Evolutionary conservation across 2,329 filamentous ascomycete species (phyloP).

Genomic region (Talaromyces sp.): DNA sequence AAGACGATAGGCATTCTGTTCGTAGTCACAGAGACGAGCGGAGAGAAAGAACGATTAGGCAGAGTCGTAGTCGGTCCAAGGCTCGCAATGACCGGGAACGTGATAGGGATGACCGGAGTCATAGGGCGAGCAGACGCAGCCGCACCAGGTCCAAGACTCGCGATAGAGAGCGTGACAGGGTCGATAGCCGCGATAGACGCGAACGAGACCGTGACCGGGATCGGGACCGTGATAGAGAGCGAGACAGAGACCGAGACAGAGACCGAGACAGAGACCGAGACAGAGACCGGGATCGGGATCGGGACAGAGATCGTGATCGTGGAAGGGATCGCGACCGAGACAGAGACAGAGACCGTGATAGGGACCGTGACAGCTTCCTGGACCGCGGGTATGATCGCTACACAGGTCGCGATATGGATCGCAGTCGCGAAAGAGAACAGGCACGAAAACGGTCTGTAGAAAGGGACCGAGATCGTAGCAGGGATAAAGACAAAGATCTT

Average conservation of each 20-base stretch:
- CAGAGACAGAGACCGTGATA: constrained; percentile 29
- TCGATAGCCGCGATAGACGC: constrained; percentile 29
- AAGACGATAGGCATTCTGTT: constrained; percentile 19
- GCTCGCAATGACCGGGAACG: constrained; percentile 30
- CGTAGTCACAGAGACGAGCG: constrained; percentile 18
- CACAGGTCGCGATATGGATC: constrained; percentile 29
- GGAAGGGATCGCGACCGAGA: constrained; percentile 32
- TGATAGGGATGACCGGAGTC: constrained; percentile 29
- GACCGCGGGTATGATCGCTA: constrained; percentile 30
- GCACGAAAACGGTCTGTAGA: constrained; percentile 22
- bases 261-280: constrained; percentile 27
- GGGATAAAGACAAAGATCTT: constrained; percentile 20
- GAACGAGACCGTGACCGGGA: constrained; percentile 30
- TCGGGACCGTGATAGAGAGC: constrained; percentile 33
- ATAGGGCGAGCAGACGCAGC: constrained; percentile 23
- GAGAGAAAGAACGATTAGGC: constrained; percentile 1
- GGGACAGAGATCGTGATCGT: constrained; percentile 29
- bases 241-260: constrained; percentile 31
- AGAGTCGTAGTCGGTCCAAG: constrained; percentile 31
- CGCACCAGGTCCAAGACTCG: constrained; percentile 28
- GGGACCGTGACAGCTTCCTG: constrained; percentile 35
- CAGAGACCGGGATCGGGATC: constrained; percentile 27
- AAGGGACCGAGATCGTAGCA: constrained; percentile 21
- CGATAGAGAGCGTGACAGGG: constrained; percentile 33
- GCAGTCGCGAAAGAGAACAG: constrained; percentile 23